A percentile compares a stretch with the other conserved stretches of the same genome.
phyloP scores from a whole-genome alignment of 1,284 basidiomycete genomes.

The Papiliotrema flavescens region DNA sequence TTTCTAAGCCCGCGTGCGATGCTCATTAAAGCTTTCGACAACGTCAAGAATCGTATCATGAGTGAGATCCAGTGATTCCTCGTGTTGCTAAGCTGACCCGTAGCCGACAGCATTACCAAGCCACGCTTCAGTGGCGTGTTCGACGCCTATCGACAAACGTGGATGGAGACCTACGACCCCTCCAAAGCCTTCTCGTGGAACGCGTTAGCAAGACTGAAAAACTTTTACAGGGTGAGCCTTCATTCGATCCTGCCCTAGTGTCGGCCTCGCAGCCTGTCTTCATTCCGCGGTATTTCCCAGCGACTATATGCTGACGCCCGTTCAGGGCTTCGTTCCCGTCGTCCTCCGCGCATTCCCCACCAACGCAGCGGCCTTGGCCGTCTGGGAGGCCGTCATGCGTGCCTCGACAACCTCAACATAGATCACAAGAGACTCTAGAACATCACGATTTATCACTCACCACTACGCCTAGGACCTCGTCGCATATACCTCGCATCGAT shows the following conservation, averaged over 20 bases:
- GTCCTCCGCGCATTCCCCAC: conserved; percentile 47
- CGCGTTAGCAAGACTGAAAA: conserved; percentile 31
- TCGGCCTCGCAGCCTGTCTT: too few species aligned
- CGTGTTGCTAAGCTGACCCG: not conserved
- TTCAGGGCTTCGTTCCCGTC: conserved; percentile 48
- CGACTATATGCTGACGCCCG: too few species aligned
- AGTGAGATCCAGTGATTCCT: conserved; percentile 12
- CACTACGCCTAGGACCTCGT: too few species aligned
- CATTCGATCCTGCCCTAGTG: not conserved
- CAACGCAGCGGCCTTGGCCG: conserved; percentile 47
- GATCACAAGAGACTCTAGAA: not conserved
- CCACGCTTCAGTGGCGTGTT: conserved; percentile 39
- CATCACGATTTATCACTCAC: not conserved
- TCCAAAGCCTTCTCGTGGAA: conserved; percentile 32
- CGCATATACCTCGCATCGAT: too few species aligned
- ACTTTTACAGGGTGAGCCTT: conserved; percentile 45
- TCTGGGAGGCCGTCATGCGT: conserved; percentile 49
- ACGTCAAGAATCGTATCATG: conserved; percentile 49
- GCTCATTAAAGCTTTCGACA: conserved; percentile 35
- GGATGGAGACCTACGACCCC: conserved; percentile 37
- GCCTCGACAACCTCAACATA: not conserved
- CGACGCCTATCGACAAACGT: conserved; percentile 40
- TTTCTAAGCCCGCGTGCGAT: not conserved
- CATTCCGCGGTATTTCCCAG: too few species aligned
- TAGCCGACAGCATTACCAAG: conserved; percentile 39